Conservation (phyloP, 2,329 filamentous ascomycete genomes). For the Epichloe aotearoae region DNA sequence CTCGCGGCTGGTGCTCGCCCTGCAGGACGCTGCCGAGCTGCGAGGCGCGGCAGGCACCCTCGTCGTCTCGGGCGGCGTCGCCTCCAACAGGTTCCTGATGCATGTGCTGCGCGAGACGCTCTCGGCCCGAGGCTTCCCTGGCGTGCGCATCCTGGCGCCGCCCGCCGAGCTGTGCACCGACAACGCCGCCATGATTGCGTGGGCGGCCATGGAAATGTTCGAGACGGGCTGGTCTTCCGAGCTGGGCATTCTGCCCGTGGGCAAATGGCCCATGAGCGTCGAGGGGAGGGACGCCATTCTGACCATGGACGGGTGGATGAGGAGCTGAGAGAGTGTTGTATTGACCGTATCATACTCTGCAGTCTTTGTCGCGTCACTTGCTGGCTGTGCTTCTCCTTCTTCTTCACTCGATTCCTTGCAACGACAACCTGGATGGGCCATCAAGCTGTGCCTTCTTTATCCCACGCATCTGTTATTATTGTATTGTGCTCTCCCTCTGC, state of each 20-base stretch:
- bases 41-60: constrained; percentile 36
- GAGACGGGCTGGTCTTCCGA: constrained; percentile 57
- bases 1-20: constrained; percentile 56
- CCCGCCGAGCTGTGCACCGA: constrained; percentile 73
- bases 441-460: too few species aligned
- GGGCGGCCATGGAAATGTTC: constrained; percentile 89
- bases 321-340: constrained; percentile 6
- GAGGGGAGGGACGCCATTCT: constrained; percentile 43
- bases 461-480: too few species aligned
- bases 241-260: constrained; percentile 44
- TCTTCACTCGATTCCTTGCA: too few species aligned
- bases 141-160: constrained; percentile 58
- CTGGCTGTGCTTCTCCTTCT: neutral
- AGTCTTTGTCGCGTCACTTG: too few species aligned
- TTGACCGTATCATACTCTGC: neutral
- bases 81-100: constrained; percentile 68
- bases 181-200: constrained; percentile 96
- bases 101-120: constrained; percentile 47
- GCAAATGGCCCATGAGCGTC: constrained; percentile 64
- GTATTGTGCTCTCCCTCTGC: too few species aligned
- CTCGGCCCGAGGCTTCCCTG: constrained; percentile 48
- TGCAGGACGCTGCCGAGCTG: constrained; percentile 27
- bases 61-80: constrained; percentile 83
- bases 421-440: too few species aligned
- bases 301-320: constrained; percentile 38